Percentiles rank a stretch among this genome's conserved stretches.
These are phyloP conservation scores for Lachancea meyersii DNA, from an alignment of 805 yeast genomes.

Conservation along the genomic window DNA sequence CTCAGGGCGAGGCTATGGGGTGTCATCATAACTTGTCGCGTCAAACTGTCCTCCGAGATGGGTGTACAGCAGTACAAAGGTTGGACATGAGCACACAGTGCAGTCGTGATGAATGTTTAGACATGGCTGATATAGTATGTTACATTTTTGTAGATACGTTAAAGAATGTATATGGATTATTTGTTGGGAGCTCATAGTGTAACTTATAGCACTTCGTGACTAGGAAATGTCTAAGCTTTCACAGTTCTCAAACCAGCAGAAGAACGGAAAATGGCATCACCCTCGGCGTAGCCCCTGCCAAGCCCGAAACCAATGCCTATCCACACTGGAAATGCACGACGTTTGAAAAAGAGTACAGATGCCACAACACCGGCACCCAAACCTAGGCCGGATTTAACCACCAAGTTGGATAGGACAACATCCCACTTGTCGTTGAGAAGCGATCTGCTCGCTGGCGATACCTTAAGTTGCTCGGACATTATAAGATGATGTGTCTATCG, in stretches of 20 bases:
- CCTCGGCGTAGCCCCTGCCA: constrained; percentile 97
- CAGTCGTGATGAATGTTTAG: too few species aligned
- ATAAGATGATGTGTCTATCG: neutral
- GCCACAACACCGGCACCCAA: constrained; percentile 94
- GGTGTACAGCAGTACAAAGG: too few species aligned
- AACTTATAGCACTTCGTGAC: neutral
- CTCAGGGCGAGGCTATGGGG: too few species aligned
- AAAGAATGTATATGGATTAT: constrained; percentile 5
- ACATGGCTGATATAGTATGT: constrained; percentile 3
- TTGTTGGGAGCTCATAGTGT: neutral
- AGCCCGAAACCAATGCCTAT: constrained; percentile 94
- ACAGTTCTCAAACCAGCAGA: constrained; percentile 70
- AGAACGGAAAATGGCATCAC: constrained; percentile 92
- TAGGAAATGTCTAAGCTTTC: constrained; percentile 43
- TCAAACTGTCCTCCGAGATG: too few species aligned
- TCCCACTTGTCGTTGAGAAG: constrained; percentile 82
- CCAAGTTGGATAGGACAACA: constrained; percentile 85
- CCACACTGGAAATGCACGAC: constrained; percentile 98
- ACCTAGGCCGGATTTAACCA: constrained; percentile 93
- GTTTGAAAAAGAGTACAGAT: constrained; percentile 80
- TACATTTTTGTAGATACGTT: constrained; percentile 7
- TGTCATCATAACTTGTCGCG: too few species aligned
- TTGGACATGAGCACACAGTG: too few species aligned
- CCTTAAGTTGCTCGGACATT: constrained; percentile 21
- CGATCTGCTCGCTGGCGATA: constrained; percentile 45